Evolutionary conservation across 2,329 filamentous ascomycete species (phyloP).

Genomic region (Thielaviopsis cerberus): DNA sequence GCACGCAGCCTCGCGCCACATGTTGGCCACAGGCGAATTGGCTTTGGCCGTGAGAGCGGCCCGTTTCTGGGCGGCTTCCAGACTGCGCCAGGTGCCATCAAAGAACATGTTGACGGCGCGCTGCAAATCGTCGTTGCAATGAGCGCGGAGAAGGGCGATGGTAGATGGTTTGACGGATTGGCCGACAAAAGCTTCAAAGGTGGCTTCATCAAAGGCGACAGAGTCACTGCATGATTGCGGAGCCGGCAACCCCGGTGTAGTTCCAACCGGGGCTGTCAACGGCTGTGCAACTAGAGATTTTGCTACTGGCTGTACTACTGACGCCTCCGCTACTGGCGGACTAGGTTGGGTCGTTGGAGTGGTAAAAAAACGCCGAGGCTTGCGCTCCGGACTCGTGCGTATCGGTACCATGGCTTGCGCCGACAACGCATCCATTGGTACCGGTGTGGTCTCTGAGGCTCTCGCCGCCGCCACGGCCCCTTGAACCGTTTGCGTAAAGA

Average conservation of each 20-base stretch:
- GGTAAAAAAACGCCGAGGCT: slow-evolving; percentile 4
- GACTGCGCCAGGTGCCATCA: slow-evolving; percentile 39
- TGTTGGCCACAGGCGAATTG: not conserved
- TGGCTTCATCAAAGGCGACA: slow-evolving; percentile 34
- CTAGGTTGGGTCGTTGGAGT: too few species aligned
- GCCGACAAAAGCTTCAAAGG: slow-evolving; percentile 42
- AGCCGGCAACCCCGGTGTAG: not conserved
- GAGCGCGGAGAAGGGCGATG: slow-evolving; percentile 31
- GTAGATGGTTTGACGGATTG: slow-evolving; percentile 32
- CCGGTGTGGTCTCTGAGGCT: not conserved
- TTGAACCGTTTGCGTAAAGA: not conserved
- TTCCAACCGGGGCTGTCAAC: too few species aligned
- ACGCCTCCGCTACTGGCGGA: not conserved
- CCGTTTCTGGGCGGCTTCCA: slow-evolving; percentile 2
- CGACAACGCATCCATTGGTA: not conserved
- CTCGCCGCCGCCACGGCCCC: not conserved
- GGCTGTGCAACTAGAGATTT: too few species aligned
- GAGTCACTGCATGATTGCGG: slow-evolving; percentile 2
- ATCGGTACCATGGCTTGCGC: not conserved
- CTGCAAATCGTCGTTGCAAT: slow-evolving; percentile 39
- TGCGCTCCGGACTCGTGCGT: not conserved
- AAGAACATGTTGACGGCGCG: slow-evolving; percentile 52
- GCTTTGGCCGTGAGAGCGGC: not conserved
- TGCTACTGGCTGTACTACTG: too few species aligned
- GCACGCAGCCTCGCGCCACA: slow-evolving; percentile 8